These are phyloP conservation scores for Ceratocystis eucalypticola DNA, from an alignment of 2,329 filamentous ascomycete genomes.

Conservation along the genomic window DNA sequence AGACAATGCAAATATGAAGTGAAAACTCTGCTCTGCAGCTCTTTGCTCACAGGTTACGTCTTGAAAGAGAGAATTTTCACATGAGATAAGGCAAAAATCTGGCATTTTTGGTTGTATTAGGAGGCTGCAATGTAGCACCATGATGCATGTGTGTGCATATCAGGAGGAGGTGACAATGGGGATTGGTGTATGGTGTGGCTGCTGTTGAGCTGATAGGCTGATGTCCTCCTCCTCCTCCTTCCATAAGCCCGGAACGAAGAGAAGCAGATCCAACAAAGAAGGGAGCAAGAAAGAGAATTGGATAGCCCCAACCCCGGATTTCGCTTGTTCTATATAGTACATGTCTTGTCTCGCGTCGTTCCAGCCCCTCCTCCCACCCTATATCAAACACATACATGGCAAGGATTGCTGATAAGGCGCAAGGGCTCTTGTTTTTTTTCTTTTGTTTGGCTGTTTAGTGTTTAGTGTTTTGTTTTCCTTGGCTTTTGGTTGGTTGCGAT, in stretches of 20 bases:
- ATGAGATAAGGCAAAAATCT: not conserved
- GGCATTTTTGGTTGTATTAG: not conserved
- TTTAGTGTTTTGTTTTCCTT: not conserved
- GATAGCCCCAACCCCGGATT: not conserved
- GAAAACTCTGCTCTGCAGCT: slow-evolving; percentile 3
- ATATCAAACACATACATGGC: not conserved
- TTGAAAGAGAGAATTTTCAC: not conserved
- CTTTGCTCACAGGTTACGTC: not conserved
- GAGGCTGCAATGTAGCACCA: not conserved
- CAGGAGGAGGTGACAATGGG: not conserved
- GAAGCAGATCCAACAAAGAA: not conserved
- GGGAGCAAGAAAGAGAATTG: not conserved
- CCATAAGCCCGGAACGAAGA: not conserved
- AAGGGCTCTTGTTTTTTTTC: not conserved
- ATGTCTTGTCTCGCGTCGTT: not conserved
- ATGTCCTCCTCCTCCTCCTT: not conserved
- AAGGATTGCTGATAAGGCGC: not conserved
- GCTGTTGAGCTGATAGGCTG: not conserved
- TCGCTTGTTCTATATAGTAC: not conserved
- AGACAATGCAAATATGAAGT: not conserved
- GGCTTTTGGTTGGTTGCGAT: not conserved
- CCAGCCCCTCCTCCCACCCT: not conserved
- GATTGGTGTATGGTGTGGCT: not conserved
- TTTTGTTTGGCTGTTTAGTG: not conserved
- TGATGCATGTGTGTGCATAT: not conserved